Conservation (phyloP, 2,329 filamentous ascomycete species). For the Cladosporium oxysporum region DNA sequence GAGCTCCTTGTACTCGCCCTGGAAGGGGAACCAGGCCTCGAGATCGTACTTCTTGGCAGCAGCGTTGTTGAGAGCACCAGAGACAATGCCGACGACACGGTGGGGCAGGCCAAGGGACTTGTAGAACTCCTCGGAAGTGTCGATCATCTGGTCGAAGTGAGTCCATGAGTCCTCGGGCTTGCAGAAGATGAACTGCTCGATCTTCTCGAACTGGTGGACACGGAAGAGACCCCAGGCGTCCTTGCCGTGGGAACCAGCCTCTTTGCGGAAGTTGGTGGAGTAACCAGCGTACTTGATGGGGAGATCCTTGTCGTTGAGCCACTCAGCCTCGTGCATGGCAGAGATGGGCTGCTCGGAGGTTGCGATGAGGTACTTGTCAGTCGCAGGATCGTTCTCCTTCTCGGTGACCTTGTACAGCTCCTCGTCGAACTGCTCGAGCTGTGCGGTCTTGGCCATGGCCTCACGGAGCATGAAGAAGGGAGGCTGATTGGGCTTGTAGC, state of each 20-base stretch:
- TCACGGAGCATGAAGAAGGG: conserved; percentile 95
- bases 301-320: conserved; percentile 80
- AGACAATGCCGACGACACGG: conserved; percentile 90
- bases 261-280: conserved; percentile 92
- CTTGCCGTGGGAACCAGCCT: conserved; percentile 86
- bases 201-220: conserved; percentile 97
- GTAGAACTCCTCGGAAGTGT: conserved; percentile 91
- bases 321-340: conserved; percentile 83
- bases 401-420: conserved; percentile 94
- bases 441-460: conserved; percentile 96
- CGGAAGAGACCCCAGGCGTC: conserved; percentile 98
- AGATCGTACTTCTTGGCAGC: conserved; percentile 92
- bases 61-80: conserved; percentile 89
- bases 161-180: conserved; percentile 92
- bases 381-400: conserved; percentile 74
- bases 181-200: conserved; percentile 77
- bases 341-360: conserved; percentile 95
- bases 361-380: conserved; percentile 81
- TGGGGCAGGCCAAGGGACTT: conserved; percentile 86
- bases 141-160: conserved; percentile 91
- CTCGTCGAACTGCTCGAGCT: conserved; percentile 96
- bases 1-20: conserved; percentile 96
- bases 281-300: conserved; percentile 89
- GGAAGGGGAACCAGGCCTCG: conserved; percentile 94
- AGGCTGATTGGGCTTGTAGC: conserved; percentile 62